Conservation (phyloP, 1,284 basidiomycete species). For the Leccinum fuscescens region DNA sequence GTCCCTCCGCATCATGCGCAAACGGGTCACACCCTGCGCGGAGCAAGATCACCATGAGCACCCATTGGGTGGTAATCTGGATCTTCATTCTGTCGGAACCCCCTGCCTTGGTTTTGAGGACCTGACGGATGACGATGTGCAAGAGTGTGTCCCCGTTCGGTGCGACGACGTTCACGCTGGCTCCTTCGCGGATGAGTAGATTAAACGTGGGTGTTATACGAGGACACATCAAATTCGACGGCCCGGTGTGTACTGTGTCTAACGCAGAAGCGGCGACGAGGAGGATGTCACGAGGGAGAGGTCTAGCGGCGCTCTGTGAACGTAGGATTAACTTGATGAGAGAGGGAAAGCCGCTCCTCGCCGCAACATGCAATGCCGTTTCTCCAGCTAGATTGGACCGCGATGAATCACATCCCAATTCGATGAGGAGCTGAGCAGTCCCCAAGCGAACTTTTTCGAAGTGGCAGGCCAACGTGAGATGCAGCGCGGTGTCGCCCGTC, state of each 20-base stretch:
- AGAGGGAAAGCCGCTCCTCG: not conserved
- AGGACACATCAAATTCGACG: not conserved
- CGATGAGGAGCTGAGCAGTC: not conserved
- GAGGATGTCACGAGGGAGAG: constrained; percentile 2
- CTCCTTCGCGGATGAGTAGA: not conserved
- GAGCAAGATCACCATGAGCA: constrained; percentile 2
- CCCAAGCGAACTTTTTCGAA: not conserved
- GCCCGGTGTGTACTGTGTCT: not conserved
- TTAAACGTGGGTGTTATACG: not conserved
- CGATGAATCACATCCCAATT: not conserved
- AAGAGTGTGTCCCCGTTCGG: constrained; percentile 4
- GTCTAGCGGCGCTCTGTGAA: not conserved
- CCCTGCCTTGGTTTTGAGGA: not conserved
- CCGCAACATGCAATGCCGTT: constrained; percentile 6
- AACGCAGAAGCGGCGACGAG: not conserved
- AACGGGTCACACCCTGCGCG: constrained; percentile 1
- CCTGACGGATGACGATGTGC: not conserved
- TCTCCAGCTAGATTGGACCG: constrained; percentile 1
- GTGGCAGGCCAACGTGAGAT: not conserved
- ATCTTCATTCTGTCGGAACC: not conserved
- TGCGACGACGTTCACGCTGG: not conserved
- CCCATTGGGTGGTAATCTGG: not conserved
- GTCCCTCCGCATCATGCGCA: not conserved
- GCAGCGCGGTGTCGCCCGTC: constrained; percentile 1
- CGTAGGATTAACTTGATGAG: constrained; percentile 1